phyloP scores from a whole-genome alignment of 2,329 filamentous ascomycete genomes.

The Teratosphaeria gauchensis region DNA sequence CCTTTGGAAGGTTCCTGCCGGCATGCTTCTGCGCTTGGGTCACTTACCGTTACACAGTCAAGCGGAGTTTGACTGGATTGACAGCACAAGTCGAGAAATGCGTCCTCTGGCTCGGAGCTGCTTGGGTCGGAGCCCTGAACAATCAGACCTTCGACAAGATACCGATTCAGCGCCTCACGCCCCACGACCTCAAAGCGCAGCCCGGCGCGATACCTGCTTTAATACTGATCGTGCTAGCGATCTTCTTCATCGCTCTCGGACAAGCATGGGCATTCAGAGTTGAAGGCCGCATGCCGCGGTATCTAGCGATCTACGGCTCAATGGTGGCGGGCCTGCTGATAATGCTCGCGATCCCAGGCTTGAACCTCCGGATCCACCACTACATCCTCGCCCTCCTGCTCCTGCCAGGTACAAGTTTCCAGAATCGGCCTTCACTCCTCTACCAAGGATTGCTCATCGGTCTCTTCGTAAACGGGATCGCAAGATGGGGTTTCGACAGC shows the following conservation, averaged over 20 bases:
- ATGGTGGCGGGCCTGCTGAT: slow-evolving; percentile 59
- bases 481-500: slow-evolving; percentile 85
- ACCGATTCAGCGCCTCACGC: slow-evolving; percentile 83
- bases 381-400: slow-evolving; percentile 84
- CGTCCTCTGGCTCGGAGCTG: slow-evolving; percentile 77
- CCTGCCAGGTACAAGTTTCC: slow-evolving; percentile 77
- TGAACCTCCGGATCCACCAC: slow-evolving; percentile 85
- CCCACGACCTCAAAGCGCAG: slow-evolving; percentile 78
- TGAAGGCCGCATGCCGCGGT: slow-evolving; percentile 69
- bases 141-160: slow-evolving; percentile 96
- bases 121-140: slow-evolving; percentile 83
- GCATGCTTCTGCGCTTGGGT: slow-evolving; percentile 81
- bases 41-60: slow-evolving; percentile 73
- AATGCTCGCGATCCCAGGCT: slow-evolving; percentile 60
- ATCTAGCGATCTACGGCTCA: slow-evolving; percentile 66
- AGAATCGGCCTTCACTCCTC: slow-evolving; percentile 71
- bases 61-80: slow-evolving; percentile 60
- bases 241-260: slow-evolving; percentile 57
- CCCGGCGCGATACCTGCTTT: slow-evolving; percentile 80
- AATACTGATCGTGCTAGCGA: slow-evolving; percentile 61
- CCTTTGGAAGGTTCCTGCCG: slow-evolving; percentile 74
- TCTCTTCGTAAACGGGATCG: slow-evolving; percentile 87
- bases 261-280: slow-evolving; percentile 82
- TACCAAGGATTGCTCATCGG: slow-evolving; percentile 87
- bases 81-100: slow-evolving; percentile 84